A percentile compares a stretch with the other conserved stretches of the same genome.
phyloP scores from a whole-genome alignment of 2,329 filamentous ascomycete species.

The Graphilbum ipis-grandicollis region DNA sequence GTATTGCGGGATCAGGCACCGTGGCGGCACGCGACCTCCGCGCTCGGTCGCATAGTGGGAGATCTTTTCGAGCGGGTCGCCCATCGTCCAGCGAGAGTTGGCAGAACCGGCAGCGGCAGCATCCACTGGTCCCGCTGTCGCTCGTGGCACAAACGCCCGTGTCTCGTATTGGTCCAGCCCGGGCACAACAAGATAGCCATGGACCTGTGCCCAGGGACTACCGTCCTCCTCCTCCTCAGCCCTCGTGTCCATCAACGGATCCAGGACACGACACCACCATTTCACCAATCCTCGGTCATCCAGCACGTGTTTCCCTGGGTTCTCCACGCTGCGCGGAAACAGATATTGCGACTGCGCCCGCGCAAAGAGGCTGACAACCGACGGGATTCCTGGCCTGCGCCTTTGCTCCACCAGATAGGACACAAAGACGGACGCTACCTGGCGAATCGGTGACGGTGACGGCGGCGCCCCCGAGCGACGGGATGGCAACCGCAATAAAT shows the following conservation, averaged over 20 bases:
- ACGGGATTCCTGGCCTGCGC: constrained; percentile 44
- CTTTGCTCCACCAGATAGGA: constrained; percentile 53
- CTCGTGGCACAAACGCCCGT: constrained; percentile 55
- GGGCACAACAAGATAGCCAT: constrained; percentile 73
- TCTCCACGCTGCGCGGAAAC: constrained; percentile 81
- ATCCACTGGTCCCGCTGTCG: constrained; percentile 14
- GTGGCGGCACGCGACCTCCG: constrained; percentile 44
- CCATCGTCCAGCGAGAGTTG: constrained; percentile 51
- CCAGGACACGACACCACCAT: constrained; percentile 87
- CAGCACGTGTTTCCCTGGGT: constrained; percentile 72
- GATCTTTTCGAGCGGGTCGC: constrained; percentile 50
- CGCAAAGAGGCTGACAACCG: constrained; percentile 80
- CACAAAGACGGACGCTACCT: constrained; percentile 59
- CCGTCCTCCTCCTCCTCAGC: constrained; percentile 8
- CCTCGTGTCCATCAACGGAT: constrained; percentile 48
- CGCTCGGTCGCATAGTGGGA: constrained; percentile 43
- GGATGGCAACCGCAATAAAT: constrained; percentile 45
- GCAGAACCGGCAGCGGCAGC: no score
- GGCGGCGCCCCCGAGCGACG: no score
- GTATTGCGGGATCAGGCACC: constrained; percentile 76
- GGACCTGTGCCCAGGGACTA: constrained; percentile 27
- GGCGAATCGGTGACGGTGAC: constrained; percentile 55
- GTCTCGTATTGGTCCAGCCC: constrained; percentile 73
- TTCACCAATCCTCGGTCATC: constrained; percentile 79
- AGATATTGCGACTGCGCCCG: constrained; percentile 85